A percentile compares a stretch with the other conserved stretches of the same genome.
phyloP scores from a whole-genome alignment of 305 asterid species.

The Stenogyne calaminthoides region DNA sequence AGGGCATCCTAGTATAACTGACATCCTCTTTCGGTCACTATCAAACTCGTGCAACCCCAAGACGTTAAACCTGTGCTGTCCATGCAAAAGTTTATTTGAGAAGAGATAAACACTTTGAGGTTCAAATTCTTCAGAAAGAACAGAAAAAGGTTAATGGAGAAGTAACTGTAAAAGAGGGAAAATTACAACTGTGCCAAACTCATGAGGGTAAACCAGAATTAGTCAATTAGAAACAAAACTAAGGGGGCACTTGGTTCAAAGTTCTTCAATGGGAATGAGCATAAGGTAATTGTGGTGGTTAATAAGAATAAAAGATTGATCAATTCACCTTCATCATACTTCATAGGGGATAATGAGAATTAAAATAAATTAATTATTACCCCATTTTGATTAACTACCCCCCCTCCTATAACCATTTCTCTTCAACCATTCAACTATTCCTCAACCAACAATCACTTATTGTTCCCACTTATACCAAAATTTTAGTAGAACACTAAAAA shows the following conservation, averaged over 20 bases:
- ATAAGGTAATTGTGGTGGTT: background rate
- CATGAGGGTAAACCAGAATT: background rate
- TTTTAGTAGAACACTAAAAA: background rate
- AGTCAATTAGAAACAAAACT: too few species aligned
- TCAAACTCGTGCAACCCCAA: constrained; percentile 97
- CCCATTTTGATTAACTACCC: background rate
- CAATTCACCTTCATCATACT: background rate
- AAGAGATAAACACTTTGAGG: constrained; percentile 19
- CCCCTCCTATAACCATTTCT: background rate
- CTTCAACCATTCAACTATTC: background rate
- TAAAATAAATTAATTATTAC: too few species aligned
- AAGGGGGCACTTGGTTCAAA: background rate
- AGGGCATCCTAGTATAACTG: constrained; percentile 88
- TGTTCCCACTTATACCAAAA: background rate
- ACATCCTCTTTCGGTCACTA: constrained; percentile 97
- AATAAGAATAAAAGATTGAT: background rate
- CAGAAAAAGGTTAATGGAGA: constrained; percentile 7
- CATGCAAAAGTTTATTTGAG: constrained; percentile 31
- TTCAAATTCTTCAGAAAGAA: background rate
- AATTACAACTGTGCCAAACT: background rate
- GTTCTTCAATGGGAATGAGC: background rate
- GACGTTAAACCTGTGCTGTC: constrained; percentile 77
- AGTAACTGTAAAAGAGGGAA: constrained; percentile 9
- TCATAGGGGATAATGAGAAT: background rate
- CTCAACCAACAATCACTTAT: background rate